Conservation (phyloP, 1,284 basidiomycete genomes). For the Ustilago sp. region DNA sequence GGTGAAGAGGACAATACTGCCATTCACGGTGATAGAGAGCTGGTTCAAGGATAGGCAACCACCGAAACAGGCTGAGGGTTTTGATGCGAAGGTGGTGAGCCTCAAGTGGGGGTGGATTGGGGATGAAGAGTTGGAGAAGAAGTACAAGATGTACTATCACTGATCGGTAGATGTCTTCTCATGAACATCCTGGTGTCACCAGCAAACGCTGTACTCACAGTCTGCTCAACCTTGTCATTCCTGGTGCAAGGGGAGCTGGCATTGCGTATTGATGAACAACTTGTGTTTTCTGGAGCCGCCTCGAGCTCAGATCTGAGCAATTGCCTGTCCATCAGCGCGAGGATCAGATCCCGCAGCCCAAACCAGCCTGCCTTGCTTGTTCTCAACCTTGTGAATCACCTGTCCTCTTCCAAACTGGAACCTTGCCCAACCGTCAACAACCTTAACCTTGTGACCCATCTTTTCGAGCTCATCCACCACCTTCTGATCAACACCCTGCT, state of each 20-base stretch:
- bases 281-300: neutral
- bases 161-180: conserved; percentile 8
- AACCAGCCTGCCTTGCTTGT: conserved; percentile 35
- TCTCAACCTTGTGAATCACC: conserved; percentile 54
- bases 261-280: neutral
- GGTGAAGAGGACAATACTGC: conserved; percentile 21
- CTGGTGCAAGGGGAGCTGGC: neutral
- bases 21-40: conserved; percentile 33
- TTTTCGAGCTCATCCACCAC: conserved; percentile 71
- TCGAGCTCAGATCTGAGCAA: conserved; percentile 78
- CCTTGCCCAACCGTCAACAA: conserved; percentile 76
- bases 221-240: neutral
- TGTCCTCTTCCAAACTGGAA: conserved; percentile 88
- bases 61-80: conserved; percentile 41
- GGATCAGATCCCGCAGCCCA: conserved; percentile 53
- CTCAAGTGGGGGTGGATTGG: conserved; percentile 40
- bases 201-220: neutral
- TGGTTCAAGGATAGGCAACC: conserved; percentile 37
- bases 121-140: conserved; percentile 12
- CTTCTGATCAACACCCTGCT: conserved; percentile 81
- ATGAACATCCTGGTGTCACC: neutral
- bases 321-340: conserved; percentile 79
- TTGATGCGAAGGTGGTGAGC: conserved; percentile 22
- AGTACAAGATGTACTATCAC: conserved; percentile 46
- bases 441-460: conserved; percentile 87